Conservation (phyloP, 495 filamentous ascomycete genomes). For the Cercophora samala region DNA sequence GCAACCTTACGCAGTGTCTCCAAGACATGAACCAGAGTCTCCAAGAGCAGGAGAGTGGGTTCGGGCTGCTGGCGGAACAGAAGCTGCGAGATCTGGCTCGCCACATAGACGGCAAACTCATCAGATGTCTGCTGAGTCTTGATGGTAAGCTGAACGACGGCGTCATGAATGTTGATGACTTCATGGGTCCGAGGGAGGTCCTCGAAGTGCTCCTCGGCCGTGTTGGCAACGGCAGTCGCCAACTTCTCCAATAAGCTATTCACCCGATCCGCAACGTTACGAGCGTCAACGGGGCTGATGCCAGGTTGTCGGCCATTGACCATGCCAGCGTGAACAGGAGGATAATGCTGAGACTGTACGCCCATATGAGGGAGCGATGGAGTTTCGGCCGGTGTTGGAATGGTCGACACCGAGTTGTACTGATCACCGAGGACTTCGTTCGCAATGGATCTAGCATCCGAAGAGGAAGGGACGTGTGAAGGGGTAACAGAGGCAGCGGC, state of each 20-base stretch:
- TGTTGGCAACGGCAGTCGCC: slow-evolving; percentile 58
- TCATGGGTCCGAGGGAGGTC: slow-evolving; percentile 64
- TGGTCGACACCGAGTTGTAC: slow-evolving; percentile 69
- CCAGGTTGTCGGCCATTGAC: slow-evolving; percentile 52
- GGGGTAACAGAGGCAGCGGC: slow-evolving; percentile 28
- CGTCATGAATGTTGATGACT: slow-evolving; percentile 62
- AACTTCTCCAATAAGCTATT: slow-evolving; percentile 69
- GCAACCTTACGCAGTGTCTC: slow-evolving; percentile 74
- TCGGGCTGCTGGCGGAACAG: slow-evolving; percentile 54
- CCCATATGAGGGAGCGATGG: slow-evolving; percentile 69
- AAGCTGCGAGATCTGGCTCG: slow-evolving; percentile 64
- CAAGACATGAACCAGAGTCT: slow-evolving; percentile 79
- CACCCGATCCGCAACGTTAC: slow-evolving; percentile 60
- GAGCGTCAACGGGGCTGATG: slow-evolving; percentile 62
- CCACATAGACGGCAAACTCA: slow-evolving; percentile 62
- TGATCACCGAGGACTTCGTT: slow-evolving; percentile 81
- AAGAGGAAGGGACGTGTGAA: slow-evolving; percentile 46
- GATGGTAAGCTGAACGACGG: slow-evolving; percentile 51
- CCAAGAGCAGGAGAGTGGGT: slow-evolving; percentile 67
- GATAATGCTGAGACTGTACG: slow-evolving; percentile 60
- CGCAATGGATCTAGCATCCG: slow-evolving; percentile 51
- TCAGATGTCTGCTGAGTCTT: slow-evolving; percentile 59
- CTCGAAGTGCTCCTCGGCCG: slow-evolving; percentile 64
- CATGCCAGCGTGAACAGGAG: slow-evolving; percentile 50
- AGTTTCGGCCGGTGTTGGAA: slow-evolving; percentile 77